A percentile compares a stretch with the other conserved stretches of the same genome.
These are phyloP conservation scores for Abortiporus biennis DNA, from an alignment of 1,284 basidiomycete species.

Conservation along the genomic window DNA sequence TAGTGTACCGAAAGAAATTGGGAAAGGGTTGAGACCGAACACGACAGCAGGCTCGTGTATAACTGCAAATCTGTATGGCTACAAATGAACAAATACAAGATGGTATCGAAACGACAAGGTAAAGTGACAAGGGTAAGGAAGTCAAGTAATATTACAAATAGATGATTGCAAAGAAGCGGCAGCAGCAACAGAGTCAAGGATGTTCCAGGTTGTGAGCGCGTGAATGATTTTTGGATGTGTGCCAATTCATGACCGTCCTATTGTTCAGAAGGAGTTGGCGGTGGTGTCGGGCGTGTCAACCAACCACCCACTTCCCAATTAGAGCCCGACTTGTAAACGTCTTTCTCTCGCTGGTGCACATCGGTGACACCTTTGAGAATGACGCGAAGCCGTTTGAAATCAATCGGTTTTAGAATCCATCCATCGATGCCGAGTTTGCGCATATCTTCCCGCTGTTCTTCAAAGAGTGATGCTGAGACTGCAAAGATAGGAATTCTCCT, in stretches of 20 bases:
- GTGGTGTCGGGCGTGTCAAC: slow-evolving; percentile 26
- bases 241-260: background rate
- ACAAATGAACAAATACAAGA: too few species aligned
- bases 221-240: too few species aligned
- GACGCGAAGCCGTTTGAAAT: slow-evolving; percentile 64
- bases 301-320: slow-evolving; percentile 75
- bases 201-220: too few species aligned
- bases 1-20: too few species aligned
- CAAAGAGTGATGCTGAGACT: slow-evolving; percentile 73
- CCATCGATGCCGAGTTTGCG: slow-evolving; percentile 68
- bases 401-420: slow-evolving; percentile 85
- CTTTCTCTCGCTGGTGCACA: slow-evolving; percentile 39
- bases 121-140: too few species aligned
- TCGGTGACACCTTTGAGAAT: slow-evolving; percentile 61
- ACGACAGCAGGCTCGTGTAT: too few species aligned
- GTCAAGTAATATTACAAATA: too few species aligned
- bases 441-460: slow-evolving; percentile 58
- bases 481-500: slow-evolving; percentile 83
- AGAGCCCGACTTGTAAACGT: slow-evolving; percentile 53
- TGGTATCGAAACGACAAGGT: too few species aligned
- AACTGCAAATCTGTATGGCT: too few species aligned
- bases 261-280: background rate
- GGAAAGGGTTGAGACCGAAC: too few species aligned
- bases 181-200: too few species aligned
- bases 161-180: too few species aligned